A percentile compares a stretch with the other conserved stretches of the same genome.
phyloP scores from a whole-genome alignment of 140 eudicot species.

The Erigeron philadelphicus region DNA sequence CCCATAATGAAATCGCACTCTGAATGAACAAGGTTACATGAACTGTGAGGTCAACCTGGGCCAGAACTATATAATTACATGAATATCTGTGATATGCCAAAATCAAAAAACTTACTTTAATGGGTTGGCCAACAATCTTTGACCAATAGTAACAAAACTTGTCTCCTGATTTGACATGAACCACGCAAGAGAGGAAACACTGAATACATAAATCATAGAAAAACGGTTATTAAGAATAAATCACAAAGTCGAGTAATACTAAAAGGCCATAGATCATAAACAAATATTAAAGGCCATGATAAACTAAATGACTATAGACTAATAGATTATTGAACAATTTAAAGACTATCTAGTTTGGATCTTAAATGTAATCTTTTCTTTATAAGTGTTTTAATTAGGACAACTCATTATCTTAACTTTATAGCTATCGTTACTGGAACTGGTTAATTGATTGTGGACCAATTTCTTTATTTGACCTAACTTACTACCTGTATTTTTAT shows the following conservation, averaged over 20 bases:
- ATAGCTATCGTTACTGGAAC: too few relatives aligned
- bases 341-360: neutral
- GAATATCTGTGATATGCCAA: slow-evolving; percentile 4
- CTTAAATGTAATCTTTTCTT: too few relatives aligned
- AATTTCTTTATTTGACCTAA: too few relatives aligned
- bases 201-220: slow-evolving; percentile 25
- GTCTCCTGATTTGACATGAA: slow-evolving; percentile 95
- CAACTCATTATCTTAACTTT: too few relatives aligned
- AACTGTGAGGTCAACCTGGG: slow-evolving; percentile 8
- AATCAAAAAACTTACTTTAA: slow-evolving; percentile 60
- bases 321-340: neutral
- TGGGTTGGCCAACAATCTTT: slow-evolving; percentile 89
- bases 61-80: slow-evolving; percentile 11
- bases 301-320: neutral
- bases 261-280: slow-evolving; percentile 3
- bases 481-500: too few relatives aligned
- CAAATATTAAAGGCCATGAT: neutral
- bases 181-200: slow-evolving; percentile 98
- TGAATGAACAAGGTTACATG: slow-evolving; percentile 29
- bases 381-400: too few relatives aligned
- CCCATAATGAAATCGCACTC: slow-evolving; percentile 95
- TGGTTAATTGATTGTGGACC: too few relatives aligned
- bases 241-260: neutral
- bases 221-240: slow-evolving; percentile 8
- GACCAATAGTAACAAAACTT: slow-evolving; percentile 95